Evolutionary conservation across 371 early-diverging fungal genomes (phyloP), one percentile per base, ranked within the genome.

Genomic region (Capillidium heterosporum): DNA sequence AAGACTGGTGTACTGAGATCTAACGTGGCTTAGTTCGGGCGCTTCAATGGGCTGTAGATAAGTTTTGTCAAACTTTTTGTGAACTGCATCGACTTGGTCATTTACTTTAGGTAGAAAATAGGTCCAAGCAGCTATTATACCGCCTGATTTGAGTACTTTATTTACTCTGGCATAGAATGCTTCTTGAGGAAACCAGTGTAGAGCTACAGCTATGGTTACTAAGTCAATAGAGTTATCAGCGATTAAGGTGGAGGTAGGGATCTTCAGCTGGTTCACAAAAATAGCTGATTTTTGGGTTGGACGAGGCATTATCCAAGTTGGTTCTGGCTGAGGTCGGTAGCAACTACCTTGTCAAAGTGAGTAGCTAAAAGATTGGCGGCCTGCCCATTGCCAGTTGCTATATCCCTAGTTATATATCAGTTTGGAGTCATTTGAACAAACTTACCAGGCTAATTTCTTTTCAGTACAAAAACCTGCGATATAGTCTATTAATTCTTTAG

Each of bases 121-220:
- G 2, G 19, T 19, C 53, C 53, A 53, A 24, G n/a, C 31, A 19
- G 53, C 53, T 32, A 53, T 53, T 35, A 53, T 53, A 7, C 53
- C 53, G n/a, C 41, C 53, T 53, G 32, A 8, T 39, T 53, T 53
- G 19, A 53, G 39, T 39, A 53, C 53, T 53, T 53, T 53, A 19
- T 31, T 32, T 27, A 53, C 53, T 32, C 53, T 11, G 4, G 32
- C 32, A 35, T 53, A 53, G 24, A 53, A 53, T 35, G 29, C 24
- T 11, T 53, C 23, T 11, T 19, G 53, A 17, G 53, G 53, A 35
- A 53, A 53, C 53, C 53, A 53, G 29, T 53, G 53, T 28, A 53
- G 21, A 3, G 17, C 53, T 39, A 53, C 31, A 13, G 53, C 53
- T 31, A 53, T 19, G 17, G 53, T 53, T 31, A 53, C 35, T 35